Evolutionary conservation across 1,284 basidiomycete species (phyloP), one percentile per base, ranked within the genome.

Genomic region (Cryptococcus sp.): DNA sequence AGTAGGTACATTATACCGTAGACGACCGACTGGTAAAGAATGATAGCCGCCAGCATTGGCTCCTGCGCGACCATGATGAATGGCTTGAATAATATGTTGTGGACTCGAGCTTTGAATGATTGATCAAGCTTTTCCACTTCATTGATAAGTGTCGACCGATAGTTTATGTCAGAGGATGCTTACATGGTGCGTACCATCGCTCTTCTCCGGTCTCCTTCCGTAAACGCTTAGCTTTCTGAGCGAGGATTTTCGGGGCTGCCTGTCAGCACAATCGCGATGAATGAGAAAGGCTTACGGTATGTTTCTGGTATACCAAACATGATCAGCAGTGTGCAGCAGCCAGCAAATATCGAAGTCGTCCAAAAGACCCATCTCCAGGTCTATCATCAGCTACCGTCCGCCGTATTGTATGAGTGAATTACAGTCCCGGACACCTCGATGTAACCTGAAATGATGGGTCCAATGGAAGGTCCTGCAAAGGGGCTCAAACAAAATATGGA

Each of bases 291-390:
- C n/a, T n/a, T n/a, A 70, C 66, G 70, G 53, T 78, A 86, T 49
- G 89, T 90, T 75, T 92, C 89, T 0, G 86, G 86, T 0, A 92
- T 71, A 2, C 83, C 83, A 50, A 91, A 78, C 34, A 87, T 46
- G 55, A 86, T 81, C 53, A 67, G 13, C 21, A 57, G 43, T 25
- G 62, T 51, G 53, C 68, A 72, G 13, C 67, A 53, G 13, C 69
- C 76, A 10, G 72, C 76, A 62, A 90, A 89, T 28, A 83, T 79
- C 10, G 85, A 78, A 37, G 86, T 70, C 39, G 87, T 78, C 85
- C 86, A 90, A 75, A 84, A 91, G 11, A 79, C 70, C 77, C 78
- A 79, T 39, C 76, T 48, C 69, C 69, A 73, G 50, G 53, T 48
- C 61, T 59, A 23, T 34, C 10, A 34, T 16, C 40, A 28, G n/a